These are phyloP conservation scores for Trichoderma sp. DNA, from an alignment of 2,329 filamentous ascomycete genomes.

Conservation along the genomic window DNA sequence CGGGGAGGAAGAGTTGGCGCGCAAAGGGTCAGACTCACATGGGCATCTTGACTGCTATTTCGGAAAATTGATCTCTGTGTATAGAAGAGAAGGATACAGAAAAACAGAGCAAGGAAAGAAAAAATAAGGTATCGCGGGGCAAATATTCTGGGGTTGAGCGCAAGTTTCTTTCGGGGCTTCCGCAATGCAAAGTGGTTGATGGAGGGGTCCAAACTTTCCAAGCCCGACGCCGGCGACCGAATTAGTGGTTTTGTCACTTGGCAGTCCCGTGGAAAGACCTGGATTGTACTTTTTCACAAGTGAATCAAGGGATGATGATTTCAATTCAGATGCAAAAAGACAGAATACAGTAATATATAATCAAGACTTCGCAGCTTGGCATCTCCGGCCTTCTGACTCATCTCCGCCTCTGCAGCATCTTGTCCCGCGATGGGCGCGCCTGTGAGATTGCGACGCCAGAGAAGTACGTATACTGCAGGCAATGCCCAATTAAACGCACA, in stretches of 20 bases:
- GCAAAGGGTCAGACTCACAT: conserved; percentile 6
- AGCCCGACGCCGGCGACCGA: neutral
- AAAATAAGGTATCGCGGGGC: conserved; percentile 12
- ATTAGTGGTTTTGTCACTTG: neutral
- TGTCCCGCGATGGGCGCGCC: neutral
- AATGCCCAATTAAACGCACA: neutral
- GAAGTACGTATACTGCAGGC: neutral
- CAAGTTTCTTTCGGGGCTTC: neutral
- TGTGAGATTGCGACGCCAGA: neutral
- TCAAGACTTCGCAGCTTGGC: neutral
- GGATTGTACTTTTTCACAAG: neutral
- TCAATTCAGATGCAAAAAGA: neutral
- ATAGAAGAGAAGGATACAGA: neutral
- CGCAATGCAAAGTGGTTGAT: neutral
- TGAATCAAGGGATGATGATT: neutral
- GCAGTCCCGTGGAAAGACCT: neutral
- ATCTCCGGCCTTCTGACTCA: neutral
- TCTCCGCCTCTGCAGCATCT: neutral
- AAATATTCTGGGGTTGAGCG: neutral
- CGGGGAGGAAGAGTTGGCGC: neutral
- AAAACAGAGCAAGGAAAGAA: neutral
- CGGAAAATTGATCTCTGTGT: neutral
- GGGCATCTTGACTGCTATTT: conserved; percentile 15
- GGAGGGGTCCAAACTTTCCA: conserved; percentile 9
- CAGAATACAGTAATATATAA: neutral